These are phyloP conservation scores for Populus hybrid DNA, from an alignment of 441 rosid genomes.

Conservation along the genomic window DNA sequence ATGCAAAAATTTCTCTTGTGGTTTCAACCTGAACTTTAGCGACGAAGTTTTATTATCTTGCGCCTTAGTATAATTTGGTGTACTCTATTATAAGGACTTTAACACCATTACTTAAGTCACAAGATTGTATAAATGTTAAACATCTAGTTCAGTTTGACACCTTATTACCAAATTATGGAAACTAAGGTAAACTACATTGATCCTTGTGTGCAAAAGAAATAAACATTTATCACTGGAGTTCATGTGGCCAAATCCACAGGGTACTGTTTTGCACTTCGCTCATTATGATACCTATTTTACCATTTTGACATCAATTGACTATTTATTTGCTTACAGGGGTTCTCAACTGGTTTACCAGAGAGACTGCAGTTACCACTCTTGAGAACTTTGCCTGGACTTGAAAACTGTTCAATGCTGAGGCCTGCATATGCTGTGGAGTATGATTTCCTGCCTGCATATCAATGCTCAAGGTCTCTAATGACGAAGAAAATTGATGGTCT, in stretches of 20 bases:
- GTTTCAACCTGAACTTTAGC: not conserved
- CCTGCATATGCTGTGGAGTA: conserved; percentile 99
- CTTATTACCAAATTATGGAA: not conserved
- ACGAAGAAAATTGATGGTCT: conserved; percentile 90
- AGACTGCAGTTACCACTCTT: conserved; percentile 88
- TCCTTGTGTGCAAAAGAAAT: not conserved
- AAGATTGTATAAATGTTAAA: not conserved
- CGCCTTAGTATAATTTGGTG: not conserved
- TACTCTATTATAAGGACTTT: not conserved
- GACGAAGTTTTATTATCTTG: not conserved
- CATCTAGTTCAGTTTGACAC: not conserved
- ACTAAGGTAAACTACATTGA: not conserved
- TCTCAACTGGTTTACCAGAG: conserved; percentile 98
- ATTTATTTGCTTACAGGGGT: conserved; percentile 55
- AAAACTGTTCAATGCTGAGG: conserved; percentile 91
- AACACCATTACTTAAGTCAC: not conserved
- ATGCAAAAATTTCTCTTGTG: not conserved
- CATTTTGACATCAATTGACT: not conserved
- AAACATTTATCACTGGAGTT: not conserved
- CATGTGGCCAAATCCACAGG: not conserved
- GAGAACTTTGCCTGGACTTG: conserved; percentile 95
- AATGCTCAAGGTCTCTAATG: conserved; percentile 94
- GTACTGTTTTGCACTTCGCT: not conserved
- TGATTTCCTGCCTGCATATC: conserved; percentile 94
- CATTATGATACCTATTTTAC: not conserved